Evolutionary conservation across 371 early-diverging fungal genomes (phyloP).

Genomic region (Funneliformis caledonium): DNA sequence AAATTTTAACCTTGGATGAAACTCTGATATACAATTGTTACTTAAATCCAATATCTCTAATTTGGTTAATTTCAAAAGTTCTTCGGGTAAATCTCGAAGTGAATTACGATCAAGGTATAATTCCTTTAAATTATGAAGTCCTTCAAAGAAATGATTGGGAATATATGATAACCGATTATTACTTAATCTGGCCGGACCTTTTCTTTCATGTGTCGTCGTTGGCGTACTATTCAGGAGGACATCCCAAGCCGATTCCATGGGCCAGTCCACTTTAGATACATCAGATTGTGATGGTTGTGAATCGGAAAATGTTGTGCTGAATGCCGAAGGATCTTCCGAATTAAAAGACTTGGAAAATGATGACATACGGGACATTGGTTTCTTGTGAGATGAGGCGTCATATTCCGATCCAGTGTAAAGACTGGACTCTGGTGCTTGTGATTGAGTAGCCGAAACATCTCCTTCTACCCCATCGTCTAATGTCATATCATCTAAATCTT

Average conservation of each 20-base stretch:
- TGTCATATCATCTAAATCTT: constrained; percentile 17
- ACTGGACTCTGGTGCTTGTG: constrained; percentile 10
- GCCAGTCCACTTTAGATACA: constrained; percentile 19
- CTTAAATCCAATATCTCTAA: constrained; percentile 56
- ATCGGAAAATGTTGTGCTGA: constrained; percentile 24
- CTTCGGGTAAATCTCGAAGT: constrained; percentile 49
- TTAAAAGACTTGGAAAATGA: constrained; percentile 36
- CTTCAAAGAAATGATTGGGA: constrained; percentile 51
- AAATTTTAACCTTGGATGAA: constrained; percentile 50
- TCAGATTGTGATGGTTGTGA: neutral
- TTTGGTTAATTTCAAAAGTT: constrained; percentile 52
- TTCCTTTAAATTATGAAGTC: constrained; percentile 46
- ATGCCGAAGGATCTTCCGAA: constrained; percentile 38
- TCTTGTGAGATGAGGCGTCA: neutral
- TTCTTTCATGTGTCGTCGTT: neutral
- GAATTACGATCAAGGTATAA: constrained; percentile 50
- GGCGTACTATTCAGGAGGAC: constrained; percentile 1
- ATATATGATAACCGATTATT: constrained; percentile 43
- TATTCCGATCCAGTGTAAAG: constrained; percentile 5
- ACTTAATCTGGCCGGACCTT: constrained; percentile 23
- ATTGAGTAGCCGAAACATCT: constrained; percentile 21
- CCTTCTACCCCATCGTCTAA: constrained; percentile 26
- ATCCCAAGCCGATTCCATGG: constrained; percentile 33
- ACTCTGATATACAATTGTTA: constrained; percentile 52
- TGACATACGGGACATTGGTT: constrained; percentile 20